phyloP scores from a whole-genome alignment of 2,329 filamentous ascomycete species.

The Cercospora zeae-maydis region DNA sequence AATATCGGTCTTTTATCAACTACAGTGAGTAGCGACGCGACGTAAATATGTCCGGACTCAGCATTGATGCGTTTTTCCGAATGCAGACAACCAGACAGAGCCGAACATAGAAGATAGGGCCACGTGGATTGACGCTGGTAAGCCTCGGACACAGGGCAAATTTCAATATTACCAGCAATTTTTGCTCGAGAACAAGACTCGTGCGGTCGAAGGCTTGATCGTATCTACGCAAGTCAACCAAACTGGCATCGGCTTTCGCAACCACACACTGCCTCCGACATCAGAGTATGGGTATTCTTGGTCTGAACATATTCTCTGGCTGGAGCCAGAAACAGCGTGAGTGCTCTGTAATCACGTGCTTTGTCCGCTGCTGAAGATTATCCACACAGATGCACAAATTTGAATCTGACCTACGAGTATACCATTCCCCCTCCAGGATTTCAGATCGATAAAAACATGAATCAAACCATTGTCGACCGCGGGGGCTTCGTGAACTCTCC shows the following conservation, averaged over 20 bases:
- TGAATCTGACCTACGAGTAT: conserved; percentile 14
- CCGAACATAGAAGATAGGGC: neutral
- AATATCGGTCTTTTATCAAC: conserved; percentile 13
- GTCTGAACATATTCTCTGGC: conserved; percentile 7
- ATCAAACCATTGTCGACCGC: conserved; percentile 4
- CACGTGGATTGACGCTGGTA: conserved; percentile 1
- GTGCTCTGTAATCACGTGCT: neutral
- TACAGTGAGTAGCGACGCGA: conserved; percentile 3
- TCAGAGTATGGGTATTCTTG: conserved; percentile 7
- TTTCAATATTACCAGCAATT: conserved; percentile 13
- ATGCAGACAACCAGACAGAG: conserved; percentile 7
- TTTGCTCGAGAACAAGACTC: conserved; percentile 5
- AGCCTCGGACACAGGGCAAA: conserved; percentile 6
- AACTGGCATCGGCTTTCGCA: conserved; percentile 11
- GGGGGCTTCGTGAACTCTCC: conserved; percentile 1
- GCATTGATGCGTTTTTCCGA: neutral
- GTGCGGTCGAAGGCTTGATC: conserved; percentile 10
- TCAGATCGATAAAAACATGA: neutral
- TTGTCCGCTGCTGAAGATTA: neutral
- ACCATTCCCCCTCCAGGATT: neutral
- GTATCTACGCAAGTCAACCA: neutral
- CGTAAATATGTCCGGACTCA: neutral
- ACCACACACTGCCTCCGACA: conserved; percentile 12
- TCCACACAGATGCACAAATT: conserved; percentile 1
- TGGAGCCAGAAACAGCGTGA: conserved; percentile 8